A percentile compares a stretch with the other conserved stretches of the same genome.
Evolutionary conservation across 345 rosid species (phyloP).

Genomic region (Triadica sebifera): DNA sequence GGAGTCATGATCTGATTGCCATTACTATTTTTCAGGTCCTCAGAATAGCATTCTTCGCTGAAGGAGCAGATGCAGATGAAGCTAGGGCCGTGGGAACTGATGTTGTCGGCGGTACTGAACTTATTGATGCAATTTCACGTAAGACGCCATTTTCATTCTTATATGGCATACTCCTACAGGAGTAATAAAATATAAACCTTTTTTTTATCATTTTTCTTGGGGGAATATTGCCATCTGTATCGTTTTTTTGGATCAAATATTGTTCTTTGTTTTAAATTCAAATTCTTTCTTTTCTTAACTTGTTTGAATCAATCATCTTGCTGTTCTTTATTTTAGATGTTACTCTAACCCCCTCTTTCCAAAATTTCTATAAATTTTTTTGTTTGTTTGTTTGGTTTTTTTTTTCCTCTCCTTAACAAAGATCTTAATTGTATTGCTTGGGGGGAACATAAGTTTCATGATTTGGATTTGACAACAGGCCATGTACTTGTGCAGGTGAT

Average conservation of each 20-base stretch:
- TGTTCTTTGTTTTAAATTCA: neutral
- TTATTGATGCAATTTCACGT: constrained; percentile 80
- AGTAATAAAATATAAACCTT: too few species aligned
- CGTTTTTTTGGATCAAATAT: neutral
- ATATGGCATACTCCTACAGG: neutral
- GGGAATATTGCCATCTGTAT: neutral
- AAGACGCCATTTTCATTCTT: constrained; percentile 21
- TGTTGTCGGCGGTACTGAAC: constrained; percentile 84
- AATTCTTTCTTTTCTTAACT: neutral
- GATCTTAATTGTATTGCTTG: neutral
- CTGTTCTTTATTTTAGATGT: neutral
- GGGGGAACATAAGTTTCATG: neutral
- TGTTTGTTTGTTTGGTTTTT: neutral
- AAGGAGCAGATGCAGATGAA: constrained; percentile 93
- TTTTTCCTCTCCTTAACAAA: neutral
- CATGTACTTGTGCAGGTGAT: constrained; percentile 48
- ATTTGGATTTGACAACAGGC: constrained; percentile 11
- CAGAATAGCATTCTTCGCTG: constrained; percentile 86
- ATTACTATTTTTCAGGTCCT: constrained; percentile 58
- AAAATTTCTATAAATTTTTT: neutral
- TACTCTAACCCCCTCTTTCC: neutral
- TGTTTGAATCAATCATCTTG: neutral
- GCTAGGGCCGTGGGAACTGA: constrained; percentile 97
- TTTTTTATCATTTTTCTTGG: too few species aligned
- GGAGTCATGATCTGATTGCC: neutral